Percentiles rank a stretch among this genome's conserved stretches.
phyloP scores from a whole-genome alignment of 2,329 filamentous ascomycete genomes.

The Raffaelea arxii region DNA sequence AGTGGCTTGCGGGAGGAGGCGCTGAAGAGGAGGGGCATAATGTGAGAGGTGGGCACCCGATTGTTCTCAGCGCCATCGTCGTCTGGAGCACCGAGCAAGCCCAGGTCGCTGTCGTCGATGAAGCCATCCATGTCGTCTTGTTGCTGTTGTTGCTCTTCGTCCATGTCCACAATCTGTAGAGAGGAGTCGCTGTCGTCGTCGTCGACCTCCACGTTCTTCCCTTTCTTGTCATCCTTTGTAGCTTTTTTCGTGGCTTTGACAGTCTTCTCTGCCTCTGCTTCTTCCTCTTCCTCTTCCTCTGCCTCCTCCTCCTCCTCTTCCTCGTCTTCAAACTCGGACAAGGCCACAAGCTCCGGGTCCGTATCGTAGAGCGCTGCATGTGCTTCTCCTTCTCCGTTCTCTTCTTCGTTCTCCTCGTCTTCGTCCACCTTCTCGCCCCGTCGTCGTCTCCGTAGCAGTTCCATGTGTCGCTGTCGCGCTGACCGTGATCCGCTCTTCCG shows the following conservation, averaged over 20 bases:
- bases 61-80: conserved; percentile 35
- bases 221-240: neutral
- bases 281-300: conserved; percentile 3
- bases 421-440: conserved; percentile 18
- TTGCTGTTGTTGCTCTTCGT: neutral
- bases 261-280: neutral
- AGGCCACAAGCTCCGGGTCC: conserved; percentile 18
- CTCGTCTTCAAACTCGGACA: conserved; percentile 23
- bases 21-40: conserved; percentile 62
- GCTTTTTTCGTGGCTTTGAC: neutral
- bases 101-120: conserved; percentile 38
- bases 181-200: conserved; percentile 9
- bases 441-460: conserved; percentile 20
- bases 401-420: conserved; percentile 10
- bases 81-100: conserved; percentile 10
- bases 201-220: conserved; percentile 2
- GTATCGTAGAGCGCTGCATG: conserved; percentile 19
- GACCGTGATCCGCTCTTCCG: conserved; percentile 11
- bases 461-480: conserved; percentile 17
- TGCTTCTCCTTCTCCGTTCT: too few species aligned
- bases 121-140: conserved; percentile 42
- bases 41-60: conserved; percentile 24
- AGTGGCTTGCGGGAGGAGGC: conserved; percentile 55
- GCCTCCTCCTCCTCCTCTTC: conserved; percentile 15
- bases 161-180: too few species aligned